phyloP scores from a whole-genome alignment of 345 rosid genomes.

The Sapria himalayana region DNA sequence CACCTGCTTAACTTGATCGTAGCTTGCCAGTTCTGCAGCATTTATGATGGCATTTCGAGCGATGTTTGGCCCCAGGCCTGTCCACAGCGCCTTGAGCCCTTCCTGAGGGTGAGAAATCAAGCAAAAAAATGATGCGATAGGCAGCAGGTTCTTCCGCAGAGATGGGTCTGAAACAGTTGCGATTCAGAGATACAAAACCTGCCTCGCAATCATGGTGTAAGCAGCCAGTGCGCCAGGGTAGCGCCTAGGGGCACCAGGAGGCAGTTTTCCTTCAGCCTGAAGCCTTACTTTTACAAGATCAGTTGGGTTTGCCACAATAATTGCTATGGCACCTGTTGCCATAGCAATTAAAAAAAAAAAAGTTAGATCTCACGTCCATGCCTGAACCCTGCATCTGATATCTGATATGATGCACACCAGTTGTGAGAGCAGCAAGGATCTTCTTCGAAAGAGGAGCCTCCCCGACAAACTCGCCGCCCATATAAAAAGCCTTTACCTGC shows the following conservation, averaged over 20 bases:
- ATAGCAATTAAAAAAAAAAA: background rate
- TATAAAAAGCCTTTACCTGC: constrained; percentile 70
- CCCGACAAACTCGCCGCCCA: constrained; percentile 71
- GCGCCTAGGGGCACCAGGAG: constrained; percentile 87
- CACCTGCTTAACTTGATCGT: constrained; percentile 94
- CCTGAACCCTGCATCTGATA: background rate
- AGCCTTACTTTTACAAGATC: constrained; percentile 99
- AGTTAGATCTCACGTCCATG: background rate
- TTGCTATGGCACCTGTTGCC: constrained; percentile 67
- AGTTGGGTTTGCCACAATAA: constrained; percentile 79
- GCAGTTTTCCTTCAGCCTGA: constrained; percentile 93
- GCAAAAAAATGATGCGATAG: constrained; percentile 5
- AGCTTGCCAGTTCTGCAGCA: constrained; percentile 95
- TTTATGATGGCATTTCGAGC: constrained; percentile 90
- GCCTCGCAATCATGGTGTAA: constrained; percentile 73
- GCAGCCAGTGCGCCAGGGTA: constrained; percentile 88
- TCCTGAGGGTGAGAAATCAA: constrained; percentile 31
- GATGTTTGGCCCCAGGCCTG: constrained; percentile 84
- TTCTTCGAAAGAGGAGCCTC: constrained; percentile 91
- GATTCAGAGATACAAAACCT: constrained; percentile 40
- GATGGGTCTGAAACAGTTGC: too few species aligned
- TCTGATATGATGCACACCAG: constrained; percentile 36
- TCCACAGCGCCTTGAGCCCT: constrained; percentile 89
- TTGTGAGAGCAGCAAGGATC: constrained; percentile 91
- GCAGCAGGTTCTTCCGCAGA: too few species aligned